Percentiles rank a stretch among this genome's conserved stretches.
phyloP scores from a whole-genome alignment of 176 grass and related monocot genomes.

The Bolboschoenus planiculmis region DNA sequence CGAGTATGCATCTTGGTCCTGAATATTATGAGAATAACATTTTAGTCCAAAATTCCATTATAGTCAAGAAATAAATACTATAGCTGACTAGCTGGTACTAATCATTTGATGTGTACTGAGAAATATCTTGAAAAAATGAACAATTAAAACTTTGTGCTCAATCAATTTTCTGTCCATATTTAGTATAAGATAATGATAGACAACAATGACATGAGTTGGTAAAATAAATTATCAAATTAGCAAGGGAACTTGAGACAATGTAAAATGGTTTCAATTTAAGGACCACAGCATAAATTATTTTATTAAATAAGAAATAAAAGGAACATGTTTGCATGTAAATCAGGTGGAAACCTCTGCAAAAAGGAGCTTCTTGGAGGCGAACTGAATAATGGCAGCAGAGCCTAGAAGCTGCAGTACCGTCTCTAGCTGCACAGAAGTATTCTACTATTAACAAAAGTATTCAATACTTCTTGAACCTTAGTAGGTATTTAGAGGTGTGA shows the following conservation, averaged over 20 bases:
- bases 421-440: conserved; percentile 59
- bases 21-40: background rate
- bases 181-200: background rate
- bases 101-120: background rate
- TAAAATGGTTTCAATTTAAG: background rate
- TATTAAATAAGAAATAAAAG: background rate
- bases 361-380: conserved; percentile 55
- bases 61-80: background rate
- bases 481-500: background rate
- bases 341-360: conserved; percentile 56
- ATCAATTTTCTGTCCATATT: background rate
- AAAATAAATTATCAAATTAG: background rate
- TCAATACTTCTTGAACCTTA: background rate
- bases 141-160: too few relatives aligned
- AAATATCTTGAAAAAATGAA: background rate
- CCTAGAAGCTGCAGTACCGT: conserved; percentile 89
- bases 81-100: background rate
- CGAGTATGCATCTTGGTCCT: background rate
- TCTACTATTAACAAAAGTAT: background rate
- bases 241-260: background rate
- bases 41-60: background rate
- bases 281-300: background rate
- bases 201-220: background rate
- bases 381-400: conserved; percentile 79
- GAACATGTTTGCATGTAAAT: background rate